These are phyloP conservation scores for Mortierella sp. DNA, from an alignment of 371 early-diverging fungal species.

Conservation along the genomic window DNA sequence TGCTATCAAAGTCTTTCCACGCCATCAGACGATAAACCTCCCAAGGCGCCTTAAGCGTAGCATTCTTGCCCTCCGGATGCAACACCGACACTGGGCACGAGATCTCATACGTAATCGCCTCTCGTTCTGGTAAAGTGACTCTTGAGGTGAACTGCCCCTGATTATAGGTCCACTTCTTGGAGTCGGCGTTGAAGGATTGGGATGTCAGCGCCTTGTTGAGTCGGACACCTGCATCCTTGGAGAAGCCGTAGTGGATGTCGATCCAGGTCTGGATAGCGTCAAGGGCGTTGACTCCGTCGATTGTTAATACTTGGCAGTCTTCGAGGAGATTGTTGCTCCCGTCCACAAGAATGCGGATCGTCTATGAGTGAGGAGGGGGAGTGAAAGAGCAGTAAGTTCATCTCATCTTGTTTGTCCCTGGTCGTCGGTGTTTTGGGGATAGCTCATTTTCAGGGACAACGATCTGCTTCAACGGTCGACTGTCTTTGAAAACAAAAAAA, in stretches of 20 bases:
- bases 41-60: conserved; percentile 23
- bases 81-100: conserved; percentile 18
- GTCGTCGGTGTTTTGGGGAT: not conserved
- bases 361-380: conserved; percentile 3
- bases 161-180: conserved; percentile 1
- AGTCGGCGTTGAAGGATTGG: not conserved
- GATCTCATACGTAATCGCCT: conserved; percentile 19
- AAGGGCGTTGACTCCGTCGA: conserved; percentile 34
- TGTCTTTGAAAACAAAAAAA: not conserved
- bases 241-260: conserved; percentile 29
- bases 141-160: conserved; percentile 29
- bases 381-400: not conserved
- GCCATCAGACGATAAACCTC: conserved; percentile 27
- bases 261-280: conserved; percentile 38
- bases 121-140: conserved; percentile 27
- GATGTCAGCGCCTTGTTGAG: conserved; percentile 40
- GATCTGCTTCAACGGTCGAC: not conserved
- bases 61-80: conserved; percentile 9
- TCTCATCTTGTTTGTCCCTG: too few species aligned
- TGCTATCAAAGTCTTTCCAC: conserved; percentile 32
- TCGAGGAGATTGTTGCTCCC: conserved; percentile 5
- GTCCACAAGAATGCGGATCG: conserved; percentile 33
- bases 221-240: conserved; percentile 52
- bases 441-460: not conserved
- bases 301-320: conserved; percentile 37